A percentile compares a stretch with the other conserved stretches of the same genome.
Evolutionary conservation across 2,329 filamentous ascomycete genomes (phyloP).

Genomic region (Dactylonectria macrodidyma): DNA sequence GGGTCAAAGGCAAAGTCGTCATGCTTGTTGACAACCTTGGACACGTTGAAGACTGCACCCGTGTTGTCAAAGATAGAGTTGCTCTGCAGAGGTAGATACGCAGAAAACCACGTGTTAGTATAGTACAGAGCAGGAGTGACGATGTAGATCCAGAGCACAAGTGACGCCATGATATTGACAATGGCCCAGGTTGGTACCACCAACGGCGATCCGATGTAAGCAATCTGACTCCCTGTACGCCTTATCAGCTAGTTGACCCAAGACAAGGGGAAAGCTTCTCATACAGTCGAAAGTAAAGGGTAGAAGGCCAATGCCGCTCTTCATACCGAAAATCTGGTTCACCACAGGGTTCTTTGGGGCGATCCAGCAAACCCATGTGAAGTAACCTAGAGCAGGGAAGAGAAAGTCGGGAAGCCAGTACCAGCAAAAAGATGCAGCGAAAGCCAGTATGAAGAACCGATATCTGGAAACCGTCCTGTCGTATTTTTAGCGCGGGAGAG

Average conservation of each 20-base stretch:
- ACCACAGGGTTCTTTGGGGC: slow-evolving; percentile 61
- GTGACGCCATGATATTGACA: slow-evolving; percentile 61
- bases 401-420: slow-evolving; percentile 67
- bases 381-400: slow-evolving; percentile 61
- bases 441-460: slow-evolving; percentile 61
- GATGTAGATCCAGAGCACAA: slow-evolving; percentile 64
- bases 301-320: slow-evolving; percentile 56
- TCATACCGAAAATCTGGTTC: slow-evolving; percentile 66
- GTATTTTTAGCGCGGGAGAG: background rate
- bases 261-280: slow-evolving; percentile 2
- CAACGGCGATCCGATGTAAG: slow-evolving; percentile 59
- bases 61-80: slow-evolving; percentile 69
- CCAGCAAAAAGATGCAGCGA: slow-evolving; percentile 57
- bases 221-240: slow-evolving; percentile 45
- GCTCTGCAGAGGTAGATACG: slow-evolving; percentile 67
- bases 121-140: slow-evolving; percentile 63
- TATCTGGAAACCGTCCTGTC: slow-evolving; percentile 57
- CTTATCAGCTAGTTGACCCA: background rate
- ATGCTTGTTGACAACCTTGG: slow-evolving; percentile 62
- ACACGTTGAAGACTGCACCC: slow-evolving; percentile 63
- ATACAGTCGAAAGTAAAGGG: slow-evolving; percentile 61
- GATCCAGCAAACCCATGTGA: slow-evolving; percentile 65
- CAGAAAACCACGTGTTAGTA: slow-evolving; percentile 63
- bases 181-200: slow-evolving; percentile 62
- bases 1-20: slow-evolving; percentile 59